These are phyloP conservation scores for Kwoniella sp. DNA, from an alignment of 768 basidiomycete genomes.

Conservation along the genomic window DNA sequence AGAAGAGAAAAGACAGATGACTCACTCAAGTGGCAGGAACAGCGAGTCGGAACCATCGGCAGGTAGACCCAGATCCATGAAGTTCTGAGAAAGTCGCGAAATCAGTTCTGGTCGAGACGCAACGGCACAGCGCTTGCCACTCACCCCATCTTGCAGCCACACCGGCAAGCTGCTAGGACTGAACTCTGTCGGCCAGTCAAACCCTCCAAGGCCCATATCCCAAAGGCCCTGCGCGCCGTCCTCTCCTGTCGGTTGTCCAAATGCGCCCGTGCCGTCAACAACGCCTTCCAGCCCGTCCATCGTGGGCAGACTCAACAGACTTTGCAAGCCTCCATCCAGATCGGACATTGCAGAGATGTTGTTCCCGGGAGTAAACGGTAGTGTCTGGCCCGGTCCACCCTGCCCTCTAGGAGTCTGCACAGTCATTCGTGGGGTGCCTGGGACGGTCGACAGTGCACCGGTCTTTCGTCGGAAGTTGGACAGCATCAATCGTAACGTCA, in stretches of 20 bases:
- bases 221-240: constrained; percentile 5
- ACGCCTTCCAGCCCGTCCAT: constrained; percentile 5
- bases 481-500: constrained; percentile 88
- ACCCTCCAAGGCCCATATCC: constrained; percentile 64
- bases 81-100: constrained; percentile 57
- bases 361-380: constrained; percentile 1
- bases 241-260: background rate
- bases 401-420: background rate
- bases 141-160: constrained; percentile 86
- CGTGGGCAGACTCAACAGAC: constrained; percentile 28
- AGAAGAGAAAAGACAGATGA: background rate
- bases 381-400: constrained; percentile 4
- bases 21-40: constrained; percentile 58
- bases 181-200: constrained; percentile 62
- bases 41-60: constrained; percentile 85
- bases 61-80: constrained; percentile 86
- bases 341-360: constrained; percentile 9
- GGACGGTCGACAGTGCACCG: constrained; percentile 55
- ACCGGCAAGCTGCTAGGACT: constrained; percentile 77
- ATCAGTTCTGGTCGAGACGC: background rate
- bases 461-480: constrained; percentile 85
- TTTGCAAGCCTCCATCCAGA: constrained; percentile 37
- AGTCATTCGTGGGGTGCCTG: constrained; percentile 34
- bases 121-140: too few species aligned
- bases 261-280: constrained; percentile 9